Evolutionary conservation across 164 flowering plant genomes (phyloP).

Genomic region (Tetrastigma voinierianum): DNA sequence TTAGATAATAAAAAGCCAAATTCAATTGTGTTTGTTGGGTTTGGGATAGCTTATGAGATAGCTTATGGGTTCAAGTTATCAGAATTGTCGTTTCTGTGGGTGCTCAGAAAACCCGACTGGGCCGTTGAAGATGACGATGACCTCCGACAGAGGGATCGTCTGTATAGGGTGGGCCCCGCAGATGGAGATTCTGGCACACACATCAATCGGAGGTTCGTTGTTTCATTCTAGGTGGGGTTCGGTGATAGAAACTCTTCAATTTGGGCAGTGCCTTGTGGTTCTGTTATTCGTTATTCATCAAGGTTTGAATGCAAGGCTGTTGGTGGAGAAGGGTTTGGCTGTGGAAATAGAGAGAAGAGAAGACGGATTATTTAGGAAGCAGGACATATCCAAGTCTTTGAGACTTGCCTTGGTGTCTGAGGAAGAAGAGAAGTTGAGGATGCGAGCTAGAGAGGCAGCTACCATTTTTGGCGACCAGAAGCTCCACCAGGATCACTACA

Average conservation of each 20-base stretch:
- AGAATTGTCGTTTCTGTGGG: constrained; percentile 28
- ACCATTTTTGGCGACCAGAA: constrained; percentile 14
- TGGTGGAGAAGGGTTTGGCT: constrained; percentile 38
- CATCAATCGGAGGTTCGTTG: constrained; percentile 40
- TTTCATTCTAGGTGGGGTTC: constrained; percentile 38
- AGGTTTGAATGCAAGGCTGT: constrained; percentile 28
- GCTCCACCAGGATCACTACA: constrained; percentile 23
- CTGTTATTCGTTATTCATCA: constrained; percentile 29
- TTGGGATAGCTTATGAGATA: constrained; percentile 20
- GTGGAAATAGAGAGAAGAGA: constrained; percentile 37
- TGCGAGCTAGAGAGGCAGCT: constrained; percentile 10
- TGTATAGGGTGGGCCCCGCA: constrained; percentile 46
- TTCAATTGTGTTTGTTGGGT: constrained; percentile 27
- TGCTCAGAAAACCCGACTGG: constrained; percentile 23
- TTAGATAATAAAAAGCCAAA: constrained; percentile 28
- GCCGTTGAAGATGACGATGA: constrained; percentile 4
- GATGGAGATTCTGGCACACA: constrained; percentile 31
- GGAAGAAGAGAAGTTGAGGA: constrained; percentile 25
- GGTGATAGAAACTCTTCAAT: constrained; percentile 25
- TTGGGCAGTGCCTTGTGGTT: constrained; percentile 33
- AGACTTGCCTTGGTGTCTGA: constrained; percentile 30
- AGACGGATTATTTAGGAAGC: constrained; percentile 36
- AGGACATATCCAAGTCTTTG: constrained; percentile 27
- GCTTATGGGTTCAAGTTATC: constrained; percentile 32
- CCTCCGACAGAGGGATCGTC: constrained; percentile 27